Evolutionary conservation across 1,284 basidiomycete species (phyloP).

Genomic region (Naganishia cerealis): DNA sequence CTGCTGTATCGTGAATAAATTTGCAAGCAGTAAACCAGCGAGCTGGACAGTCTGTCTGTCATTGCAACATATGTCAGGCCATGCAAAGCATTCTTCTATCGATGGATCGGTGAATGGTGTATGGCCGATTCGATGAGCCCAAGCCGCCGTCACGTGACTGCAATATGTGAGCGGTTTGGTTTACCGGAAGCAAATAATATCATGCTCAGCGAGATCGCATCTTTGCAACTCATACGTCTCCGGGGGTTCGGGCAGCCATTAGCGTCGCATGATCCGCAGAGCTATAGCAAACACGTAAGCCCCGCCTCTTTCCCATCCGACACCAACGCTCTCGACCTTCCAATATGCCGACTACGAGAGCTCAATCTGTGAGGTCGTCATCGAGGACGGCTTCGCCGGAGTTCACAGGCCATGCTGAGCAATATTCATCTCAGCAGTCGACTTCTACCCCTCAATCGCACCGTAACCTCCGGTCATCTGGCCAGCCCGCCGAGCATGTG

Average conservation of each 20-base stretch:
- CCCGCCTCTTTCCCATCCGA: background rate
- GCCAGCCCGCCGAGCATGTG: constrained; percentile 22
- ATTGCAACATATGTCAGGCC: too few relatives aligned
- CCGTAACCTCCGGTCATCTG: constrained; percentile 21
- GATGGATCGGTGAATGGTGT: too few relatives aligned
- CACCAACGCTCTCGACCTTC: background rate
- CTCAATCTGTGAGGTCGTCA: constrained; percentile 21
- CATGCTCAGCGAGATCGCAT: background rate
- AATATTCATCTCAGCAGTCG: constrained; percentile 5
- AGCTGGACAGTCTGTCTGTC: too few relatives aligned
- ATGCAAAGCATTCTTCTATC: too few relatives aligned
- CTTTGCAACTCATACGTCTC: background rate
- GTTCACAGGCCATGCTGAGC: background rate
- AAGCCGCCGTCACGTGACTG: background rate
- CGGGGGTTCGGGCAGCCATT: background rate
- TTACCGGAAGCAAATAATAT: constrained; percentile 25
- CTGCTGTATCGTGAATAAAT: too few relatives aligned
- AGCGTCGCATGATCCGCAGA: background rate
- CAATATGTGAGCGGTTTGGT: background rate
- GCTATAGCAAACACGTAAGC: background rate
- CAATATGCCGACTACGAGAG: constrained; percentile 19
- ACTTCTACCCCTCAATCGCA: constrained; percentile 10
- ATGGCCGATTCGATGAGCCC: background rate
- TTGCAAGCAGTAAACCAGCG: too few relatives aligned
- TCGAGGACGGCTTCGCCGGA: constrained; percentile 26